These are phyloP conservation scores for Zygotorulaspora mrakii DNA, from an alignment of 1,139 yeast species.

Conservation along the genomic window DNA sequence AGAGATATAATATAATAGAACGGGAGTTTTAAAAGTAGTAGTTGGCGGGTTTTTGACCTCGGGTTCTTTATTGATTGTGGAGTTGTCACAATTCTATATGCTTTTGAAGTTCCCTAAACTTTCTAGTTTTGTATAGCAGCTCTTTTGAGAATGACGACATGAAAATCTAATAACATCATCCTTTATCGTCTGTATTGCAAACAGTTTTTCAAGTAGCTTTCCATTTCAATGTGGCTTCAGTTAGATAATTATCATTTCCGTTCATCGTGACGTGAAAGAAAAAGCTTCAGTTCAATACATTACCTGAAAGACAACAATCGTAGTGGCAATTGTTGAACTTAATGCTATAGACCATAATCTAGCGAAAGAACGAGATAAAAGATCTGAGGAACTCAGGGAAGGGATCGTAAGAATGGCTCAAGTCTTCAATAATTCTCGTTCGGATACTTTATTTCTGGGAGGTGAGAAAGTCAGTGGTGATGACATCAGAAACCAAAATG, in stretches of 20 bases:
- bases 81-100: background rate
- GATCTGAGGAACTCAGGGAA: background rate
- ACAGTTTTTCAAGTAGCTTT: no score
- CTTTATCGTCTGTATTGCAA: no score
- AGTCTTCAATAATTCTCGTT: slow-evolving; percentile 66
- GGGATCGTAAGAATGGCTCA: slow-evolving; percentile 44
- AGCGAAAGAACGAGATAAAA: background rate
- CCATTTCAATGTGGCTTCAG: no score
- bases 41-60: slow-evolving; percentile 1
- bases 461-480: slow-evolving; percentile 96
- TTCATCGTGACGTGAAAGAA: no score
- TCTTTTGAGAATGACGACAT: background rate
- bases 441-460: slow-evolving; percentile 88
- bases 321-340: slow-evolving; percentile 1
- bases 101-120: slow-evolving; percentile 1
- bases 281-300: no score
- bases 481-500: slow-evolving; percentile 94
- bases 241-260: no score
- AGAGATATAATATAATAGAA: slow-evolving; percentile 1
- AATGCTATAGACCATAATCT: background rate
- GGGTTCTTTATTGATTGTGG: no score
- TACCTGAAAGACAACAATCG: no score
- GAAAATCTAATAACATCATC: background rate
- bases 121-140: slow-evolving; percentile 1
- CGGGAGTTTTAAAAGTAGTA: no score